Evolutionary conservation across 768 basidiomycete genomes (phyloP).

Genomic region (Termitomyces sp.): DNA sequence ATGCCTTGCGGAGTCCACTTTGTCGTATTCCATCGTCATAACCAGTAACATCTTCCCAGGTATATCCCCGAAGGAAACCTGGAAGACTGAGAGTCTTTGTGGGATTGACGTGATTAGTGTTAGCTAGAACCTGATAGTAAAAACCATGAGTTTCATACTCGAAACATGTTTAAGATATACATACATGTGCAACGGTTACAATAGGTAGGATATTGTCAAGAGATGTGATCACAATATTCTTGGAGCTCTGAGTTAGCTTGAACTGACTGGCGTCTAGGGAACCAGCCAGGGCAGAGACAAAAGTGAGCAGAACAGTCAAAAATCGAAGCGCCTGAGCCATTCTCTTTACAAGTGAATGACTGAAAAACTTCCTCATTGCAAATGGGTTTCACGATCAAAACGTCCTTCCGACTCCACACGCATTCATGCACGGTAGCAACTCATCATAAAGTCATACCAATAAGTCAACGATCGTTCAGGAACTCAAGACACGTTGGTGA

Average conservation of each 20-base stretch:
- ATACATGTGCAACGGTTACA: slow-evolving; percentile 5
- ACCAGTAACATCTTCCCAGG: slow-evolving; percentile 10
- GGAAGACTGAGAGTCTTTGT: slow-evolving; percentile 3
- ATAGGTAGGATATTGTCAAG: slow-evolving; percentile 9
- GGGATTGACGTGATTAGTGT: slow-evolving; percentile 10
- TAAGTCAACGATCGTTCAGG: not conserved
- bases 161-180: not conserved
- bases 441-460: not conserved
- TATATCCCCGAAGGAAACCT: slow-evolving; percentile 8
- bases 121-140: slow-evolving; percentile 3
- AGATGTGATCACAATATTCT: slow-evolving; percentile 4
- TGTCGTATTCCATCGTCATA: slow-evolving; percentile 10
- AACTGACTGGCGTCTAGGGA: not conserved
- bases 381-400: not conserved
- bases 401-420: not conserved
- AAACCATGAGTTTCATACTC: not conserved
- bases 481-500: not conserved
- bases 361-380: too few species aligned
- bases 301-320: not conserved
- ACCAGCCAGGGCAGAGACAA: not conserved
- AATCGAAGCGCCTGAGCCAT: not conserved
- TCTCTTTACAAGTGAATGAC: not conserved
- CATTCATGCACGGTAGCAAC: not conserved
- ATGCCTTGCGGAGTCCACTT: slow-evolving; percentile 13
- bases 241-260: slow-evolving; percentile 31